phyloP scores from a whole-genome alignment of 1,139 yeast genomes.

The Suhomyces anneliseae region DNA sequence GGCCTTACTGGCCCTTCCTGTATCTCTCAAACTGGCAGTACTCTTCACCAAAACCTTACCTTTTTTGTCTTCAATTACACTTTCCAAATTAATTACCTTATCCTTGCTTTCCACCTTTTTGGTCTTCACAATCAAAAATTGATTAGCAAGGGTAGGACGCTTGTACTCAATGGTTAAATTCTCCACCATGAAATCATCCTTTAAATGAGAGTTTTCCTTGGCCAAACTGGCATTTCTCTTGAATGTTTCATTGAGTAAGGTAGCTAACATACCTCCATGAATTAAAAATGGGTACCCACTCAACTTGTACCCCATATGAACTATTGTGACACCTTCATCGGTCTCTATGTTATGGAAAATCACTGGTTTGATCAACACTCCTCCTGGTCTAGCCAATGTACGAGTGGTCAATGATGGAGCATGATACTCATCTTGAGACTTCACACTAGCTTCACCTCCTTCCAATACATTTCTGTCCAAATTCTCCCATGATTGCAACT shows the following conservation, averaged over 20 bases:
- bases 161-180: conserved; percentile 58
- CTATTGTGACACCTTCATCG: conserved; percentile 61
- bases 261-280: conserved; percentile 89
- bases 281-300: conserved; percentile 87
- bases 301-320: conserved; percentile 76
- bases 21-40: conserved; percentile 38
- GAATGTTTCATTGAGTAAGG: conserved; percentile 74
- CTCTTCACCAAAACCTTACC: conserved; percentile 42
- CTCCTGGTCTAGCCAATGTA: conserved; percentile 63
- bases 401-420: conserved; percentile 29
- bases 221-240: conserved; percentile 56
- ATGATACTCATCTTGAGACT: conserved; percentile 35
- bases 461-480: conserved; percentile 47
- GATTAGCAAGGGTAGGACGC: conserved; percentile 78
- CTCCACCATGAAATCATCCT: conserved; percentile 48
- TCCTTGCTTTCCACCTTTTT: conserved; percentile 32
- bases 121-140: conserved; percentile 68
- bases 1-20: conserved; percentile 34
- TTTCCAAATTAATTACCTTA: conserved; percentile 26
- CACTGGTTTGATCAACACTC: conserved; percentile 70
- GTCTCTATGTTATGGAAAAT: conserved; percentile 60
- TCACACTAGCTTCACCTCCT: conserved; percentile 10
- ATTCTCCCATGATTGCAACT: conserved; percentile 61
- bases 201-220: conserved; percentile 28
- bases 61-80: conserved; percentile 34